phyloP scores from a whole-genome alignment of 768 basidiomycete species.

The Suillus fuscotomentosus region DNA sequence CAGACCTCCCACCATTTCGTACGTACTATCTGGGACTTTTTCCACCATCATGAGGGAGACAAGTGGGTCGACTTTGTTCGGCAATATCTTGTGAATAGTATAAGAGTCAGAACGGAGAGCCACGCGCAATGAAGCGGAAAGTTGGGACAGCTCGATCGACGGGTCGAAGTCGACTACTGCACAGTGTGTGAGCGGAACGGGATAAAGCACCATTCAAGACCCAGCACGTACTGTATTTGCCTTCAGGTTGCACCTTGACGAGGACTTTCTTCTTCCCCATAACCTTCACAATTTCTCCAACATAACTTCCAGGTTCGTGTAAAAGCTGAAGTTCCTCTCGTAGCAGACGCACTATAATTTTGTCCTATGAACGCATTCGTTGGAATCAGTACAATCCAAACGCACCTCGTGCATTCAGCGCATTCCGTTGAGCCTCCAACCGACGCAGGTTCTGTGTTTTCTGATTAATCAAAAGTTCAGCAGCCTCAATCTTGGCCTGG shows the following conservation, averaged over 20 bases:
- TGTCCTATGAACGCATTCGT: slow-evolving; percentile 4
- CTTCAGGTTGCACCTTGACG: slow-evolving; percentile 98
- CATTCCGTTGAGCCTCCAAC: slow-evolving; percentile 95
- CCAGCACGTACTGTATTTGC: slow-evolving; percentile 89
- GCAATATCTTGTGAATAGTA: slow-evolving; percentile 93
- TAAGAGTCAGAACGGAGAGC: slow-evolving; percentile 96
- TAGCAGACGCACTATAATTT: slow-evolving; percentile 70
- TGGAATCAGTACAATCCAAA: neutral
- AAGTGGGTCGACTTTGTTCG: slow-evolving; percentile 97
- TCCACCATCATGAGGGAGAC: slow-evolving; percentile 99
- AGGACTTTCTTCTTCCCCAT: slow-evolving; percentile 99
- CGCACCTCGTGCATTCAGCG: slow-evolving; percentile 90
- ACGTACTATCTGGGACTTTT: slow-evolving; percentile 98
- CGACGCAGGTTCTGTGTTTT: slow-evolving; percentile 96
- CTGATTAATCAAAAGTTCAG: slow-evolving; percentile 91
- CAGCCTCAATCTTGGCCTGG: slow-evolving; percentile 92
- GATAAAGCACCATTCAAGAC: neutral
- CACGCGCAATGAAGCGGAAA: slow-evolving; percentile 87
- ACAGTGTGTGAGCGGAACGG: neutral
- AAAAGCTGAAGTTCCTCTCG: slow-evolving; percentile 90
- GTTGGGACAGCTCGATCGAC: slow-evolving; percentile 75
- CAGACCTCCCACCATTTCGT: slow-evolving; percentile 99
- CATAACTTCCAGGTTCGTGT: slow-evolving; percentile 95
- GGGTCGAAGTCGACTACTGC: slow-evolving; percentile 91
- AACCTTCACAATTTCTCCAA: slow-evolving; percentile 96